phyloP scores from a whole-genome alignment of 2,329 filamentous ascomycete species.

The Fusarium sp. region DNA sequence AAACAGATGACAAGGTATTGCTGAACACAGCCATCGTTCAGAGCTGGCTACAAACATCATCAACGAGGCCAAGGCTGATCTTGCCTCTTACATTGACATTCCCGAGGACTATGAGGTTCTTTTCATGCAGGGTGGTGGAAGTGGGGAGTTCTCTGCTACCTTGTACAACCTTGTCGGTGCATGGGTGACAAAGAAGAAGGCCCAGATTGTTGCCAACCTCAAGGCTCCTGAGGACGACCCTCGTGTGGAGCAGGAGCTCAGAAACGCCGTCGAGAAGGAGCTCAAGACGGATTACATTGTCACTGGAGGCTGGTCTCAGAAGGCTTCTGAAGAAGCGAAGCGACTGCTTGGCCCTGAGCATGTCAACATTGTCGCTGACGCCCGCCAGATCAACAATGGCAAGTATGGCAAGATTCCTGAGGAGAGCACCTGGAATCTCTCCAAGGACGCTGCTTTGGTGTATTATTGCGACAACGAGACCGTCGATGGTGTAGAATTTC shows the following conservation, averaged over 20 bases:
- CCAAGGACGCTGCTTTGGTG: constrained; percentile 74
- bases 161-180: constrained; percentile 85
- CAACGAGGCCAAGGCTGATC: constrained; percentile 77
- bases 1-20: constrained; percentile 57
- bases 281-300: constrained; percentile 89
- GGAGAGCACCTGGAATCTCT: constrained; percentile 79
- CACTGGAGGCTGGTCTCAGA: constrained; percentile 88
- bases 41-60: constrained; percentile 81
- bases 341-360: constrained; percentile 79
- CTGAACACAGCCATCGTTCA: constrained; percentile 91
- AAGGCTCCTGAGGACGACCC: constrained; percentile 58
- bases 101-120: constrained; percentile 87
- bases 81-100: constrained; percentile 80
- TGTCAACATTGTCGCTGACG: constrained; percentile 79
- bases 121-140: constrained; percentile 89
- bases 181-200: constrained; percentile 79
- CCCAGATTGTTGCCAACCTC: constrained; percentile 66
- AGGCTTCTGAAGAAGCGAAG: constrained; percentile 84
- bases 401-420: constrained; percentile 89
- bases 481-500: constrained; percentile 92
- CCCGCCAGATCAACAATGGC: constrained; percentile 71
- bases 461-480: constrained; percentile 97
- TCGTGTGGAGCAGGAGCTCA: constrained; percentile 65
- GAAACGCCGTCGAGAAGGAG: constrained; percentile 72
- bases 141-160: constrained; percentile 83